A percentile compares a stretch with the other conserved stretches of the same genome.
phyloP scores from a whole-genome alignment of 2,329 filamentous ascomycete species.

The Herpotrichia juniperi region DNA sequence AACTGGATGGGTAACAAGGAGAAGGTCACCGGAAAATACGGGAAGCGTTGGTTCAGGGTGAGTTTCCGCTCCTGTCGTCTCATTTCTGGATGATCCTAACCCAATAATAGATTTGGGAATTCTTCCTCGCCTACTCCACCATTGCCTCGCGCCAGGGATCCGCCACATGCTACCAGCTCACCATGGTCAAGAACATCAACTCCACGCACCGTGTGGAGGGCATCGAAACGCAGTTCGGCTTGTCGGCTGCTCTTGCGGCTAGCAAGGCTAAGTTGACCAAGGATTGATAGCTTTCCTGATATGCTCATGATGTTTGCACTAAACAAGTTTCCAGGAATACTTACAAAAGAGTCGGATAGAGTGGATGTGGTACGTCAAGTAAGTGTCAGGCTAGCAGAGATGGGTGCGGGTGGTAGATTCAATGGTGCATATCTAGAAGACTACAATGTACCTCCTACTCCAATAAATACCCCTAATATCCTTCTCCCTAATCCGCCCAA shows the following conservation, averaged over 20 bases:
- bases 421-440: neutral
- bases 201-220: conserved; percentile 82
- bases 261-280: conserved; percentile 36
- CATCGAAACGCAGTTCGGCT: conserved; percentile 69
- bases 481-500: neutral
- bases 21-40: conserved; percentile 94
- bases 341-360: no score
- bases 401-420: neutral
- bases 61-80: conserved; percentile 45
- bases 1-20: conserved; percentile 97
- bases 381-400: neutral
- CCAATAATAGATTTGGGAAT: conserved; percentile 80
- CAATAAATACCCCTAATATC: no score
- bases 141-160: conserved; percentile 84
- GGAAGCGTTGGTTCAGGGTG: conserved; percentile 92
- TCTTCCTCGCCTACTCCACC: conserved; percentile 84
- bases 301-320: neutral
- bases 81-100: conserved; percentile 9
- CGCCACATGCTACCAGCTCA: conserved; percentile 87
- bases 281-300: neutral
- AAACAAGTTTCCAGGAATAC: no score
- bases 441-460: no score
- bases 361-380: neutral
- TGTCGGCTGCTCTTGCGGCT: conserved; percentile 68
- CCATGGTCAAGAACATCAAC: conserved; percentile 89